phyloP scores from a whole-genome alignment of 2,329 filamentous ascomycete genomes.

The Trichoderma brevicompactum region DNA sequence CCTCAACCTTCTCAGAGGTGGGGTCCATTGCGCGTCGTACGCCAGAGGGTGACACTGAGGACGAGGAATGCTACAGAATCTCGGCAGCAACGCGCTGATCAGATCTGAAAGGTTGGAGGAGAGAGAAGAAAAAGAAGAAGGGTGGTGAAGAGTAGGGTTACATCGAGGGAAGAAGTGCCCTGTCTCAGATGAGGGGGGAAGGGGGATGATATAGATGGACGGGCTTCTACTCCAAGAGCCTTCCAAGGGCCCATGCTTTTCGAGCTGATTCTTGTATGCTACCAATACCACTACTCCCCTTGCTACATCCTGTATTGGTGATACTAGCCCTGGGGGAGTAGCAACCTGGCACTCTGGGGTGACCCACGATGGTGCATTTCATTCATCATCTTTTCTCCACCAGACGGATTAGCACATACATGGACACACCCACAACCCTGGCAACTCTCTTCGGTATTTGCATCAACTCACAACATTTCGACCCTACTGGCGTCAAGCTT shows the following conservation, averaged over 20 bases:
- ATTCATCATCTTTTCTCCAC: constrained; percentile 15
- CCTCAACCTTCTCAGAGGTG: constrained; percentile 26
- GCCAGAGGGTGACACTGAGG: neutral
- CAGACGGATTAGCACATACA: neutral
- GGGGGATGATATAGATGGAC: constrained; percentile 2
- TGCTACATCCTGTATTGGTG: too few species aligned
- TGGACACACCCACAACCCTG: neutral
- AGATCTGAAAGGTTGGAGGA: constrained; percentile 6
- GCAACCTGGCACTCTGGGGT: neutral
- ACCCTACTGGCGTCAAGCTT: constrained; percentile 4
- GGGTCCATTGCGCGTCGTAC: constrained; percentile 1
- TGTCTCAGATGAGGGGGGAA: constrained; percentile 23
- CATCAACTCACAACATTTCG: neutral
- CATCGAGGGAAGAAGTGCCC: neutral
- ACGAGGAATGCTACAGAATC: neutral
- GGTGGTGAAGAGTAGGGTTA: constrained; percentile 12
- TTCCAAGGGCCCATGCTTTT: neutral
- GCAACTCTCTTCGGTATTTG: constrained; percentile 7
- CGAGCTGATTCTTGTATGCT: neutral
- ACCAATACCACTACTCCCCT: neutral
- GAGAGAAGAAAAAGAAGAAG: neutral
- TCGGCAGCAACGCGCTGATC: neutral
- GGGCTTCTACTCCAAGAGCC: neutral
- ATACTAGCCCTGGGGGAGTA: constrained; percentile 1
- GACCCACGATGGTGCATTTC: constrained; percentile 7